phyloP scores from a whole-genome alignment of 352 stramenopile species.

The Globisporangium yorkense region DNA sequence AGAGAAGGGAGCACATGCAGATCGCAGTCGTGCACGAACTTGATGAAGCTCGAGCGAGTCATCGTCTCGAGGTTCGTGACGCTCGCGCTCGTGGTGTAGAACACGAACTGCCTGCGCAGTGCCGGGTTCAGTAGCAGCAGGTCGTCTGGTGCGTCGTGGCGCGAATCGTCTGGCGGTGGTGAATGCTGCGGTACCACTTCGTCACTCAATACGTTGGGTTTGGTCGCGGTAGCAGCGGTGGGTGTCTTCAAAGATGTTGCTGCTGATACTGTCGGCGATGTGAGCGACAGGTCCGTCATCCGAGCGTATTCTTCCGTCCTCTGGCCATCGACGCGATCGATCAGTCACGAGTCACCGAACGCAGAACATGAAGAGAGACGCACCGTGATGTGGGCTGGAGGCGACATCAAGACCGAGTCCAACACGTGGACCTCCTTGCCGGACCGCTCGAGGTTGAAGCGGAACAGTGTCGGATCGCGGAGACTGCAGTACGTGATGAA shows the following conservation, averaged over 20 bases:
- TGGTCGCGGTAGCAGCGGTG: neutral
- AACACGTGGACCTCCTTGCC: constrained; percentile 57
- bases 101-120: constrained; percentile 58
- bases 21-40: constrained; percentile 57
- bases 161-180: neutral
- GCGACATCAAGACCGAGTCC: constrained; percentile 42
- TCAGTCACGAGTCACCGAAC: neutral
- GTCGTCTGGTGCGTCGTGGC: neutral
- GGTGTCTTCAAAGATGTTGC: neutral
- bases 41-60: constrained; percentile 48
- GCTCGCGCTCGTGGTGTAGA: constrained; percentile 57
- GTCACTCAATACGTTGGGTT: neutral
- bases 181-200: neutral
- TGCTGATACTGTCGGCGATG: constrained; percentile 8
- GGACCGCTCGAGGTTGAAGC: constrained; percentile 47
- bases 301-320: constrained; percentile 23
- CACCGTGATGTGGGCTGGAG: constrained; percentile 42
- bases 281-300: constrained; percentile 39
- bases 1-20: constrained; percentile 28
- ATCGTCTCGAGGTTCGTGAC: constrained; percentile 65
- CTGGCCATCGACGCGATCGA: constrained; percentile 8
- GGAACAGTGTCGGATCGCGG: constrained; percentile 32
- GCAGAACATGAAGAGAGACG: neutral
- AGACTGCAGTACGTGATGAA: constrained; percentile 51
- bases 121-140: constrained; percentile 42